phyloP scores from a whole-genome alignment of 192 early-diverging fungal genomes.

The Gigaspora rosea region DNA sequence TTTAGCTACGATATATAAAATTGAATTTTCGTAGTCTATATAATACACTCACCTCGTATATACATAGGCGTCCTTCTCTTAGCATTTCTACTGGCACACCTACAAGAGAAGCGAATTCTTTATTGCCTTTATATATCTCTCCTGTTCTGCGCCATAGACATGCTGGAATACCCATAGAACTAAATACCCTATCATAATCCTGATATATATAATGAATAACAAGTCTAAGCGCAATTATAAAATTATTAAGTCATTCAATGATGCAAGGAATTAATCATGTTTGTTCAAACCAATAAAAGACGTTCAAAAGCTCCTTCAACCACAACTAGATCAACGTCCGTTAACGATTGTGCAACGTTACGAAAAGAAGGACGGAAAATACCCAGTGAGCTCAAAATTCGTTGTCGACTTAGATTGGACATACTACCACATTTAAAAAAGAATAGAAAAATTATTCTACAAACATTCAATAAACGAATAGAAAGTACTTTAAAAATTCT shows the following conservation, averaged over 20 bases:
- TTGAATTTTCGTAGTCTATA: too few species aligned
- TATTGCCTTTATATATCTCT: slow-evolving; percentile 95
- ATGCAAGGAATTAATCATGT: background rate
- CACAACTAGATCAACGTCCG: slow-evolving; percentile 91
- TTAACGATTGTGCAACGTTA: slow-evolving; percentile 82
- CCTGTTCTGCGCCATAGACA: slow-evolving; percentile 95
- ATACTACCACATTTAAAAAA: slow-evolving; percentile 46
- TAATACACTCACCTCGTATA: slow-evolving; percentile 41
- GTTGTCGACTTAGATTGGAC: slow-evolving; percentile 65
- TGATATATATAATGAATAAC: slow-evolving; percentile 19
- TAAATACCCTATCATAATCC: slow-evolving; percentile 96
- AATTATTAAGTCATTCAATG: background rate
- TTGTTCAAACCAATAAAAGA: slow-evolving; percentile 65
- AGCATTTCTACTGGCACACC: slow-evolving; percentile 82
- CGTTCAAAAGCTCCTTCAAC: slow-evolving; percentile 97
- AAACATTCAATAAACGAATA: slow-evolving; percentile 9
- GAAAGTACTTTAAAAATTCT: slow-evolving; percentile 24
- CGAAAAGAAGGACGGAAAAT: slow-evolving; percentile 89
- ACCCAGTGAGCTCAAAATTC: slow-evolving; percentile 88
- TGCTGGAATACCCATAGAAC: slow-evolving; percentile 92
- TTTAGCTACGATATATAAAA: too few species aligned
- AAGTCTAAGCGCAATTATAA: background rate
- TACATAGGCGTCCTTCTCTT: slow-evolving; percentile 63
- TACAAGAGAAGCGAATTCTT: slow-evolving; percentile 89
- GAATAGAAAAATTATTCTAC: background rate